Conservation (phyloP, 805 yeast genomes). For the Pichia cabralensis region DNA sequence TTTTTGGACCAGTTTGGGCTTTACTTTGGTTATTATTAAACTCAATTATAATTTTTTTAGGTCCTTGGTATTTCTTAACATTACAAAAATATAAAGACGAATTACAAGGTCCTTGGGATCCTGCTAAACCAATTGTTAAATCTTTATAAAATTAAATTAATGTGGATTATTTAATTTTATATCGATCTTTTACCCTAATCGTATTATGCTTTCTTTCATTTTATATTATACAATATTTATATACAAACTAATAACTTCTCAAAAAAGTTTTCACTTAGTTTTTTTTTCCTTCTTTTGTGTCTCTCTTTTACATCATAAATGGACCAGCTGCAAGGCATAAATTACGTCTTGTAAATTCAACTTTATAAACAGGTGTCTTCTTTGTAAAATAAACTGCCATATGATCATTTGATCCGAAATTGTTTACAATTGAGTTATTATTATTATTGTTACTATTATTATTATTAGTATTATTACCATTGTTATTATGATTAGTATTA, state of each 20-base stretch:
- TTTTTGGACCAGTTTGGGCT: conserved; percentile 33
- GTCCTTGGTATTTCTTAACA: conserved; percentile 63
- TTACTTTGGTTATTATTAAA: conserved; percentile 43
- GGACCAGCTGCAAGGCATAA: conserved; percentile 92
- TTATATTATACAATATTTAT: too few species aligned
- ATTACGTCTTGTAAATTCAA: conserved; percentile 85
- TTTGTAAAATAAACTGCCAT: conserved; percentile 91
- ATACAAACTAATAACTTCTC: too few species aligned
- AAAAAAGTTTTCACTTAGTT: background rate
- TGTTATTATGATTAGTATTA: conserved; percentile 8
- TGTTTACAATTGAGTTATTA: conserved; percentile 44
- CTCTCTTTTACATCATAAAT: conserved; percentile 34
- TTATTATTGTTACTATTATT: conserved; percentile 26
- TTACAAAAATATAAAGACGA: conserved; percentile 77
- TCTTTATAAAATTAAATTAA: too few species aligned
- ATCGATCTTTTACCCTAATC: too few species aligned
- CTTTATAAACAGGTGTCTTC: conserved; percentile 87
- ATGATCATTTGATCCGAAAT: conserved; percentile 53
- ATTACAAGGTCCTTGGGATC: conserved; percentile 90
- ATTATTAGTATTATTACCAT: conserved; percentile 38
- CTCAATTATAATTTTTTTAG: conserved; percentile 37
- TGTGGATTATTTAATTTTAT: too few species aligned
- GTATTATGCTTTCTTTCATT: too few species aligned
- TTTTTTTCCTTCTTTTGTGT: background rate
- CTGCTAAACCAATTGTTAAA: conserved; percentile 62